Evolutionary conservation across 164 flowering plant species (phyloP).

Genomic region (Hamamelis virginiana): DNA sequence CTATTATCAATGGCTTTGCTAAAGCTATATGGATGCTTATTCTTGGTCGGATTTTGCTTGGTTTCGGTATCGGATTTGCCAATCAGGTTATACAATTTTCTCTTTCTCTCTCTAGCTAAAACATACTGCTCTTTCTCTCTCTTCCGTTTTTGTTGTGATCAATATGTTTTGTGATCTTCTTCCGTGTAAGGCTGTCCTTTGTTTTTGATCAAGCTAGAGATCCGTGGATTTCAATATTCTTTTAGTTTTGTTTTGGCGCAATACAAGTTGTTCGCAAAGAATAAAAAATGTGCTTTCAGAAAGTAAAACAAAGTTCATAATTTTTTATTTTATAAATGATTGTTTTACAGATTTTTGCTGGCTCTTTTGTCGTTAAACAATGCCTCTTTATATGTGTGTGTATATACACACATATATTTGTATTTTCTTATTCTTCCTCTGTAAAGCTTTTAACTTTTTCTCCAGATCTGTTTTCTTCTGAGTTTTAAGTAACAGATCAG

Average conservation of each 20-base stretch:
- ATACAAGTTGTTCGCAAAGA: too few species aligned
- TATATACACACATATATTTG: too few species aligned
- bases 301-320: background rate
- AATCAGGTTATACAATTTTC: constrained; percentile 67
- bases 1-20: constrained; percentile 58
- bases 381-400: background rate
- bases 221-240: too few species aligned
- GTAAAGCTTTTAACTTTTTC: too few species aligned
- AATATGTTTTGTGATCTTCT: too few species aligned
- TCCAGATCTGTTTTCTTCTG: too few species aligned
- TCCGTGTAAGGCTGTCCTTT: background rate
- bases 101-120: background rate
- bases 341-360: background rate
- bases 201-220: background rate
- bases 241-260: too few species aligned
- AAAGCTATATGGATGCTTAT: constrained; percentile 60
- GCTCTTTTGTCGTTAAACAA: background rate
- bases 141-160: background rate
- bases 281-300: constrained; percentile 1
- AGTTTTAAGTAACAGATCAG: too few species aligned
- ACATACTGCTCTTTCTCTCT: background rate
- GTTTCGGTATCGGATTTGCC: constrained; percentile 72
- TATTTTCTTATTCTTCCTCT: too few species aligned
- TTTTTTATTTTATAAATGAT: background rate
- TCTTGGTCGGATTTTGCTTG: constrained; percentile 62